Evolutionary conservation across 2,329 filamentous ascomycete species (phyloP).

Genomic region (Chrysoporthe deuterocubensis): DNA sequence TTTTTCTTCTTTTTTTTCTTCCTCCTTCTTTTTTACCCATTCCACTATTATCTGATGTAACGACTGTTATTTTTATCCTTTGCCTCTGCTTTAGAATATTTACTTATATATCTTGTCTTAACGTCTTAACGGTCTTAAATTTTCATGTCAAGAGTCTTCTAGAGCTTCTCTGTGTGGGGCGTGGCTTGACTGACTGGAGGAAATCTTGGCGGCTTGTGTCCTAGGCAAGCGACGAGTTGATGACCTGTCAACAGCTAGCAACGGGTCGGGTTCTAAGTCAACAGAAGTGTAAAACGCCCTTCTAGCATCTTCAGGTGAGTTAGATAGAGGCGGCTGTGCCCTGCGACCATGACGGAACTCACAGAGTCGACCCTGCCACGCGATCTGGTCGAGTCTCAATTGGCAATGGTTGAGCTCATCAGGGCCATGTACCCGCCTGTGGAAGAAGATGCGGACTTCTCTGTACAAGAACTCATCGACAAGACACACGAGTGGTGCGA

Average conservation of each 20-base stretch:
- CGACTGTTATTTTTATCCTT: too few relatives aligned
- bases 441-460: background rate
- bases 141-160: background rate
- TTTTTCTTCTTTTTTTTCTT: too few relatives aligned
- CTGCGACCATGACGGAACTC: slow-evolving; percentile 6
- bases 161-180: background rate
- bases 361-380: background rate
- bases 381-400: slow-evolving; percentile 26
- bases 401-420: slow-evolving; percentile 27
- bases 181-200: background rate
- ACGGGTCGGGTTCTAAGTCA: background rate
- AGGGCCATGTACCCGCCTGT: slow-evolving; percentile 24
- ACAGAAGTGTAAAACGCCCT: background rate
- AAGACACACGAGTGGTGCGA: slow-evolving; percentile 22
- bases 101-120: too few relatives aligned
- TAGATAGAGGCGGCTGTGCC: background rate
- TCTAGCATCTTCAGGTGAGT: background rate
- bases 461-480: slow-evolving; percentile 4
- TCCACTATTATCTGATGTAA: too few relatives aligned
- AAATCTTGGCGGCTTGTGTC: background rate
- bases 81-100: too few relatives aligned
- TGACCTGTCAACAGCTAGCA: background rate
- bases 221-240: background rate
- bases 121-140: background rate
- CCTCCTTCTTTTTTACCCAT: too few relatives aligned